A percentile compares a stretch with the other conserved stretches of the same genome.
These are phyloP conservation scores for Tetragonia tetragonoides DNA, from an alignment of 148 eudicot genomes.

Conservation along the genomic window DNA sequence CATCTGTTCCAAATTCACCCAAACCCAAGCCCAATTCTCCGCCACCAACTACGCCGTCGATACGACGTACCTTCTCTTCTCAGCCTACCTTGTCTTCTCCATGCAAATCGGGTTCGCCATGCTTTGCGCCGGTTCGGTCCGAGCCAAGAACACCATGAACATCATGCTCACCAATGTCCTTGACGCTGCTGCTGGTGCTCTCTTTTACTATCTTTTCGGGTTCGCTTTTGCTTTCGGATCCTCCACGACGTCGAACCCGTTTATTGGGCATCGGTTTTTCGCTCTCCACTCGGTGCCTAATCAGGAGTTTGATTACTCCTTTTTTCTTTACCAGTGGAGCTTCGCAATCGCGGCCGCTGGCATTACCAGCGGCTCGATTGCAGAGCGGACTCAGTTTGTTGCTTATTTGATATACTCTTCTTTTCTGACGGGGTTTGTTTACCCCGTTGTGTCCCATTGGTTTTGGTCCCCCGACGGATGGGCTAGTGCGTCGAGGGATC, in stretches of 20 bases:
- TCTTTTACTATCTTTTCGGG: constrained; percentile 73
- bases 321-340: constrained; percentile 71
- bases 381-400: constrained; percentile 73
- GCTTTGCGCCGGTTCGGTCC: constrained; percentile 90
- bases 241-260: constrained; percentile 41
- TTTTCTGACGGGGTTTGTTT: constrained; percentile 70
- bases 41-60: constrained; percentile 54
- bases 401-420: constrained; percentile 66
- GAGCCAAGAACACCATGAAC: constrained; percentile 91
- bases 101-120: constrained; percentile 91
- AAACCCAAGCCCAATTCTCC: constrained; percentile 30
- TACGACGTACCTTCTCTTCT: constrained; percentile 70
- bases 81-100: constrained; percentile 80
- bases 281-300: constrained; percentile 44
- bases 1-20: constrained; percentile 53
- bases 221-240: constrained; percentile 74
- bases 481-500: constrained; percentile 45
- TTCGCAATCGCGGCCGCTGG: constrained; percentile 87
- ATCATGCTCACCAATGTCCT: constrained; percentile 88
- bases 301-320: constrained; percentile 31
- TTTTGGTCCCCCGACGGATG: constrained; percentile 76
- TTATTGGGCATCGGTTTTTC: constrained; percentile 54
- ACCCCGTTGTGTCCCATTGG: constrained; percentile 79
- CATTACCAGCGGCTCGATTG: constrained; percentile 73
- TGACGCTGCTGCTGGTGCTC: constrained; percentile 80